Evolutionary conservation across 2,329 filamentous ascomycete genomes (phyloP).

Genomic region (Exophiala sp.): DNA sequence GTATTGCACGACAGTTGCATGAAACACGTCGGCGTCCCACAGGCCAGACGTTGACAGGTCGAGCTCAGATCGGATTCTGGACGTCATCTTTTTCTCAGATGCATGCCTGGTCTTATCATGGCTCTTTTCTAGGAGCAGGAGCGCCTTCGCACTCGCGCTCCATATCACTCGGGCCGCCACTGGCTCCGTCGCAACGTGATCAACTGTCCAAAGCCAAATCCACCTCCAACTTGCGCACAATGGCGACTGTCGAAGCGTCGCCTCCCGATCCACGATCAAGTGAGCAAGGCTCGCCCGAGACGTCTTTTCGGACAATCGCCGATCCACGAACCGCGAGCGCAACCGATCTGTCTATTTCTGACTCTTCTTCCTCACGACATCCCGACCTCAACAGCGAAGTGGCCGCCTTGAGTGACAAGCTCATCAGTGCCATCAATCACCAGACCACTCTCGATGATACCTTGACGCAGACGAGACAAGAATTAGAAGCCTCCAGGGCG

Average conservation of each 20-base stretch:
- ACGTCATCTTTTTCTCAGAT: conserved; percentile 10
- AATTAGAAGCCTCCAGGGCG: conserved; percentile 67
- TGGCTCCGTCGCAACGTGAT: conserved; percentile 9
- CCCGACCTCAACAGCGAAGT: conserved; percentile 69
- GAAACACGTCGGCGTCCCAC: conserved; percentile 3
- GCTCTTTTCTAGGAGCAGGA: conserved; percentile 21
- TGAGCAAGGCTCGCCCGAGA: conserved; percentile 31
- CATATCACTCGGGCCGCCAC: conserved; percentile 22
- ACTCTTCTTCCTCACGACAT: conserved; percentile 40
- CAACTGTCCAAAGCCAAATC: conserved; percentile 42
- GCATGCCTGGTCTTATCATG: conserved; percentile 23
- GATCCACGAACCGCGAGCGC: conserved; percentile 39
- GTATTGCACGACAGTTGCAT: conserved; percentile 22
- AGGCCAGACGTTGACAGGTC: neutral
- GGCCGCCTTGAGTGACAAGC: conserved; percentile 83
- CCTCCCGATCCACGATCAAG: conserved; percentile 30
- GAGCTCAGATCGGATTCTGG: neutral
- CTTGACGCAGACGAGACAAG: conserved; percentile 72
- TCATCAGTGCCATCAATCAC: conserved; percentile 95
- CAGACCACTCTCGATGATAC: conserved; percentile 88
- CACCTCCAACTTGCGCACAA: conserved; percentile 38
- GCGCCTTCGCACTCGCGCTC: conserved; percentile 20
- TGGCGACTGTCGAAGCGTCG: conserved; percentile 31
- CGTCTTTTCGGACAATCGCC: conserved; percentile 44
- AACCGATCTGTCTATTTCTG: conserved; percentile 36